Conservation (phyloP, 169 alveolate species). For the Cryptosporidium viatorum region DNA sequence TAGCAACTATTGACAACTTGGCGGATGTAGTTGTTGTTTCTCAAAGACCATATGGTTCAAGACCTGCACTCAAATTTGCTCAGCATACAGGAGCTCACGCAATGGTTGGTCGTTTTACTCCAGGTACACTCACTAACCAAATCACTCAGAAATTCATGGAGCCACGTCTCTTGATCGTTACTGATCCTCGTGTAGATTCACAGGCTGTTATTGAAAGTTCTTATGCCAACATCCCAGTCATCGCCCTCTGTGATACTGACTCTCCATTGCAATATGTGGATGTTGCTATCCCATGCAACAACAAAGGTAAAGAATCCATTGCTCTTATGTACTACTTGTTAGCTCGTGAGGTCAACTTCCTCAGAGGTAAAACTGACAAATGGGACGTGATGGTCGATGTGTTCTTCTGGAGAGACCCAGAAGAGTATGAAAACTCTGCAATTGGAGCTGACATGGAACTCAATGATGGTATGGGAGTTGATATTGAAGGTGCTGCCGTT, state of each 20-base stretch:
- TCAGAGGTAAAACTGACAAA: conserved; percentile 91
- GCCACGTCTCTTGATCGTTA: conserved; percentile 98
- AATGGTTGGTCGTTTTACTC: conserved; percentile 98
- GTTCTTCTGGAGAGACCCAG: conserved; percentile 94
- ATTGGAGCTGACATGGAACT: conserved; percentile 95
- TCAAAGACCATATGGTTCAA: conserved; percentile 95
- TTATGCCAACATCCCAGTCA: conserved; percentile 97
- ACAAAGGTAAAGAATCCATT: conserved; percentile 96
- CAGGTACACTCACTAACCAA: conserved; percentile 99
- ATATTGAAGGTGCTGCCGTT: conserved; percentile 66
- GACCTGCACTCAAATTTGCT: conserved; percentile 98
- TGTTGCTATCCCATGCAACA: conserved; percentile 98
- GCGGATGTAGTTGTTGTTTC: conserved; percentile 97
- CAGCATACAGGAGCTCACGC: conserved; percentile 97
- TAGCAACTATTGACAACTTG: conserved; percentile 98
- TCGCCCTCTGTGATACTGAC: conserved; percentile 98
- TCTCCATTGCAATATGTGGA: conserved; percentile 97
- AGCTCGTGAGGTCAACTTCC: conserved; percentile 97
- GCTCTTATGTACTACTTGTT: conserved; percentile 98
- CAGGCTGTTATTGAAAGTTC: conserved; percentile 97
- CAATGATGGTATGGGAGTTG: conserved; percentile 95
- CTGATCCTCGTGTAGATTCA: conserved; percentile 98
- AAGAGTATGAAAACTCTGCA: conserved; percentile 86
- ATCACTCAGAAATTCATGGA: conserved; percentile 96
- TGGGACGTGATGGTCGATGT: conserved; percentile 95